Conservation (phyloP, 2,329 filamentous ascomycete species). For the Chaetothyriales sp. region DNA sequence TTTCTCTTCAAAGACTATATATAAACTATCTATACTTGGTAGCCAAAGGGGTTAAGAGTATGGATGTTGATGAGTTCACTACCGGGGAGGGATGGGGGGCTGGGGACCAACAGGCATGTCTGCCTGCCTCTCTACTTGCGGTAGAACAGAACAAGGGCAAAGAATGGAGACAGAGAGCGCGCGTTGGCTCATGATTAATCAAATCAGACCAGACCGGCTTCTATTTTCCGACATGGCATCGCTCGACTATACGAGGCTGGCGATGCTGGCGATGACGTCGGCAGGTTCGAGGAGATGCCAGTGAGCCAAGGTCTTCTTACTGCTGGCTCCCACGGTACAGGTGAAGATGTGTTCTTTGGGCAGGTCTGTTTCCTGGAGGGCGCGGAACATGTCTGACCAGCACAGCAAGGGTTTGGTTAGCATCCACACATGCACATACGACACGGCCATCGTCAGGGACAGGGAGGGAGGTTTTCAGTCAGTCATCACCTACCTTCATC, state of each 20-base stretch:
- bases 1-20: too few relatives aligned
- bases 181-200: not conserved
- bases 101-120: not conserved
- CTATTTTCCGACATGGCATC: not conserved
- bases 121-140: not conserved
- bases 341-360: constrained; percentile 61
- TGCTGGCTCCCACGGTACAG: constrained; percentile 80
- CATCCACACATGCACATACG: too few relatives aligned
- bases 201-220: not conserved
- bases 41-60: not conserved
- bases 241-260: not conserved
- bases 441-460: not conserved
- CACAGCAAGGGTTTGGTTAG: constrained; percentile 13
- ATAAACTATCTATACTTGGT: not conserved
- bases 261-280: constrained; percentile 60
- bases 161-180: not conserved
- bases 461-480: too few relatives aligned
- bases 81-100: too few relatives aligned
- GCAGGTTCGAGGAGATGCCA: constrained; percentile 81
- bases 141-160: not conserved
- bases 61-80: not conserved
- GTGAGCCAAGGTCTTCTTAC: constrained; percentile 76
- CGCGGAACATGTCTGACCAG: constrained; percentile 76
- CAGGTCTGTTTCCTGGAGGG: constrained; percentile 46
- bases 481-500: constrained; percentile 63